Conservation (phyloP, 2,329 filamentous ascomycete species). For the Nothopassalora personata region DNA sequence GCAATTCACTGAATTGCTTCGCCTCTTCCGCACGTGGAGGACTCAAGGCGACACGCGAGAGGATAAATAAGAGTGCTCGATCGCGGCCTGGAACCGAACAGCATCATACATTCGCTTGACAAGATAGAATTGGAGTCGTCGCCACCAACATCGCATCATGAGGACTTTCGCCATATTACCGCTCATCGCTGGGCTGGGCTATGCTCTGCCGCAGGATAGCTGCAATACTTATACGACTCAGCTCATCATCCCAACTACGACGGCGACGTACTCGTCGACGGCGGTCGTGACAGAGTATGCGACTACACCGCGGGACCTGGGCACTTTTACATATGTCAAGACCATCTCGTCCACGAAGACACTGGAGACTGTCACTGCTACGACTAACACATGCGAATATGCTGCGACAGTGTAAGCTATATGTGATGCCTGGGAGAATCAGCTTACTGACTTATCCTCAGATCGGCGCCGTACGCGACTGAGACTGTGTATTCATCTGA, state of each 20-base stretch:
- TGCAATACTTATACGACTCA: slow-evolving; percentile 27
- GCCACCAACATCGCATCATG: slow-evolving; percentile 21
- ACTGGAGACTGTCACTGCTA: slow-evolving; percentile 25
- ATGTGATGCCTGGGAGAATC: not conserved
- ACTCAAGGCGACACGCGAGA: not conserved
- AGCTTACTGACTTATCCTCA: slow-evolving; percentile 6
- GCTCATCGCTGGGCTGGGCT: slow-evolving; percentile 20
- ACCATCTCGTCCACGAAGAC: slow-evolving; percentile 28
- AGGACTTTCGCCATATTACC: slow-evolving; percentile 17
- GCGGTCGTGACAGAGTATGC: slow-evolving; percentile 23
- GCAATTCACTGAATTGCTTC: not conserved
- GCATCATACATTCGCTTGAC: not conserved
- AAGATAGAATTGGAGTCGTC: not conserved
- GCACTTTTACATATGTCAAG: slow-evolving; percentile 26
- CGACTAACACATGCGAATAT: slow-evolving; percentile 20
- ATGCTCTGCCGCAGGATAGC: slow-evolving; percentile 25
- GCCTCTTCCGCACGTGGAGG: not conserved
- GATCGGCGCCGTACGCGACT: slow-evolving; percentile 14
- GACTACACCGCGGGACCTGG: slow-evolving; percentile 23
- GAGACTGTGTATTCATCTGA: slow-evolving; percentile 21
- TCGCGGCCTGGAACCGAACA: not conserved
- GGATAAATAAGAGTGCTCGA: slow-evolving; percentile 6
- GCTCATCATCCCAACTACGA: slow-evolving; percentile 28
- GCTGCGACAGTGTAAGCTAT: slow-evolving; percentile 22
- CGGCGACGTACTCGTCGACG: slow-evolving; percentile 27